Conservation (phyloP, 108 stramenopile species). For the Fragilaria crotonensis region DNA sequence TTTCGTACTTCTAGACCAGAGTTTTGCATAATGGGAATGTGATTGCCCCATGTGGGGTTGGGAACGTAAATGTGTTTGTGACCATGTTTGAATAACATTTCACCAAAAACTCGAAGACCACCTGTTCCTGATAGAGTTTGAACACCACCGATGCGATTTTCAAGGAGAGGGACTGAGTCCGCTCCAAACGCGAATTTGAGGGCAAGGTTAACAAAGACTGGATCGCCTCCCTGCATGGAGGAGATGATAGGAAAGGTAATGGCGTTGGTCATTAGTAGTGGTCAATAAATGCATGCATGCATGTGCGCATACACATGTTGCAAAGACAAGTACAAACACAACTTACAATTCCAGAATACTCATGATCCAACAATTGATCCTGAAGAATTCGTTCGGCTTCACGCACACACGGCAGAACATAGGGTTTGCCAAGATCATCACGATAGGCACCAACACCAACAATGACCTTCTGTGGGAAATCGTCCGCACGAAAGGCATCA, state of each 20-base stretch:
- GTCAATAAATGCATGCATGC: no score
- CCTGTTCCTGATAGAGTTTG: slow-evolving; percentile 98
- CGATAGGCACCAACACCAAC: slow-evolving; percentile 96
- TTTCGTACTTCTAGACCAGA: slow-evolving; percentile 87
- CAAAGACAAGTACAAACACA: background rate
- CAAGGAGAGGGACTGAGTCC: slow-evolving; percentile 72
- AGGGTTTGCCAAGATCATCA: slow-evolving; percentile 92
- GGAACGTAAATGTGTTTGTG: slow-evolving; percentile 89
- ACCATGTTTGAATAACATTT: slow-evolving; percentile 78
- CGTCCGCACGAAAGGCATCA: slow-evolving; percentile 63
- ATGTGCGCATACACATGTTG: no score
- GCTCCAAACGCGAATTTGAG: slow-evolving; percentile 94
- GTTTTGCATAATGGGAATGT: slow-evolving; percentile 91
- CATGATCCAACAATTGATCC: slow-evolving; percentile 34
- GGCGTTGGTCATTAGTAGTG: no score
- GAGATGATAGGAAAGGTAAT: background rate
- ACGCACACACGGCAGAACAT: slow-evolving; percentile 89
- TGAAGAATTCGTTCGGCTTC: slow-evolving; percentile 75
- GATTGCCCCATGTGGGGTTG: slow-evolving; percentile 98
- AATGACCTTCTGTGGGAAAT: slow-evolving; percentile 79
- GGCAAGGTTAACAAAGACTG: slow-evolving; percentile 83
- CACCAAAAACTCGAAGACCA: slow-evolving; percentile 90
- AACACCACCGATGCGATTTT: slow-evolving; percentile 81
- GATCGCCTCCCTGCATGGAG: slow-evolving; percentile 60
- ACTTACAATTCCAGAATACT: slow-evolving; percentile 78